Evolutionary conservation across 2,329 filamentous ascomycete genomes (phyloP).

Genomic region (Exophiala sp.): DNA sequence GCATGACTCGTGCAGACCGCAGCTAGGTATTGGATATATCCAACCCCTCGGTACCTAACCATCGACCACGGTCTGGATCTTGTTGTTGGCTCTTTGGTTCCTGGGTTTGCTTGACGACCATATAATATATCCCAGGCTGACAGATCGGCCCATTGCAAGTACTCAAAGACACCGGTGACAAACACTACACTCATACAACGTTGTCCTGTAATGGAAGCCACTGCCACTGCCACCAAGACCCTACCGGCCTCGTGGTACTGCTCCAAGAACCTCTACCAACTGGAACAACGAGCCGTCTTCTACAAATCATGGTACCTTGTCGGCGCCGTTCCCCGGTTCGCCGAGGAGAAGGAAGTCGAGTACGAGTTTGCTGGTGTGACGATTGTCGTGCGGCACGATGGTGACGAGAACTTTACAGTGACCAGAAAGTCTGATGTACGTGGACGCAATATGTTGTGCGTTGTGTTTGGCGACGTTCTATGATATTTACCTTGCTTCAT

Average conservation of each 20-base stretch:
- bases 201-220: slow-evolving; percentile 21
- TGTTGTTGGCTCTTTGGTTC: neutral
- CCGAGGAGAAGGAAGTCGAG: slow-evolving; percentile 37
- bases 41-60: neutral
- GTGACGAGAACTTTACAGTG: slow-evolving; percentile 22
- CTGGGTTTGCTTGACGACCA: no score
- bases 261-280: slow-evolving; percentile 45
- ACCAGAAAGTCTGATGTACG: slow-evolving; percentile 23
- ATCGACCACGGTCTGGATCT: neutral
- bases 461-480: neutral
- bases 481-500: neutral
- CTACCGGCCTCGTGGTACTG: slow-evolving; percentile 51
- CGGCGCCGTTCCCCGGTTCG: slow-evolving; percentile 48
- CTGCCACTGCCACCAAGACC: slow-evolving; percentile 32
- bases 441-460: neutral
- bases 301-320: slow-evolving; percentile 50
- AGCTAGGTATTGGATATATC: neutral
- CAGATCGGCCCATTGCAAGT: no score
- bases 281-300: slow-evolving; percentile 48
- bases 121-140: no score
- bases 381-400: slow-evolving; percentile 16
- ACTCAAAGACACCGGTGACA: no score
- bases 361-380: slow-evolving; percentile 45
- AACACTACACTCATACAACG: no score
- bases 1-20: slow-evolving; percentile 1